phyloP scores from a whole-genome alignment of 345 rosid genomes.

The Hibiscus trionum region DNA sequence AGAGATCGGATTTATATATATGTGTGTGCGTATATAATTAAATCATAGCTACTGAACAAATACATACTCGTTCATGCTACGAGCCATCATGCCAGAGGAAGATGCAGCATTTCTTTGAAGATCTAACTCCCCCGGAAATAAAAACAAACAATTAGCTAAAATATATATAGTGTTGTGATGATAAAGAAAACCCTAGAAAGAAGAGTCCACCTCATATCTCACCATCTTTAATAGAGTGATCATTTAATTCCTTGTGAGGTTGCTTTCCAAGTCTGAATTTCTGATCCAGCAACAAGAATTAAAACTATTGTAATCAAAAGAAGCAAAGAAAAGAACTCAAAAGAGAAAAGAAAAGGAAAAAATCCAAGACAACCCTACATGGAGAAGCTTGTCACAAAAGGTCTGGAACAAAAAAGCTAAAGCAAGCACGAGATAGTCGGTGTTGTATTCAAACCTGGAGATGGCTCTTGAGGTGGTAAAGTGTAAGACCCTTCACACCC shows the following conservation, averaged over 20 bases:
- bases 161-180: neutral
- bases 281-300: conserved; percentile 3
- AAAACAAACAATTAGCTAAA: neutral
- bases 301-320: conserved; percentile 12
- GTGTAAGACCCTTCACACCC: conserved; percentile 99
- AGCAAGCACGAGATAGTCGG: conserved; percentile 11
- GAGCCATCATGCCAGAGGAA: conserved; percentile 84
- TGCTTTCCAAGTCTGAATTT: conserved; percentile 97
- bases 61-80: conserved; percentile 92
- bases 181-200: conserved; percentile 29
- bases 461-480: conserved; percentile 99
- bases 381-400: conserved; percentile 20
- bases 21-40: too few species aligned
- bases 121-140: conserved; percentile 37
- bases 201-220: conserved; percentile 23
- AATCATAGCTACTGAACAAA: neutral
- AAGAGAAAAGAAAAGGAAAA: neutral
- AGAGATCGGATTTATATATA: too few species aligned
- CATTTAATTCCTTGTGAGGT: conserved; percentile 96
- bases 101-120: conserved; percentile 78
- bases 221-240: conserved; percentile 94
- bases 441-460: conserved; percentile 78
- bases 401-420: conserved; percentile 9
- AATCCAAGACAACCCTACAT: conserved; percentile 15
- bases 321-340: conserved; percentile 3